Conservation (phyloP, 371 early-diverging fungal species). For the Synchytrium microbalum region DNA sequence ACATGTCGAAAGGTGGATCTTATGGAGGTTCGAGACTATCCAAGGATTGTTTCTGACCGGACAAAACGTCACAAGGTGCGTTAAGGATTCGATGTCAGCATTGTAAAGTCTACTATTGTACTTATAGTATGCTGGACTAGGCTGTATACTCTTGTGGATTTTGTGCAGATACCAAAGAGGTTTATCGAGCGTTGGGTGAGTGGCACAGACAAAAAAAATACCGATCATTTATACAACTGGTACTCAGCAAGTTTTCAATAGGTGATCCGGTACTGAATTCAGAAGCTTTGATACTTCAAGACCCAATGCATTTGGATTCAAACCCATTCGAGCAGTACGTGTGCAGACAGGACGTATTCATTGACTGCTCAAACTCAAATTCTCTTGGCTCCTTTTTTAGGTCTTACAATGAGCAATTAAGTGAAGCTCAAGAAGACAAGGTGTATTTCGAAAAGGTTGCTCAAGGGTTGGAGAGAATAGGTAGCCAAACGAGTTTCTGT, state of each 20-base stretch:
- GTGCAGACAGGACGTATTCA: not conserved
- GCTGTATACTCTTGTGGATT: not conserved
- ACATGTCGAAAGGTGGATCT: not conserved
- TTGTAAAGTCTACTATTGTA: no score
- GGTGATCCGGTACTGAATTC: not conserved
- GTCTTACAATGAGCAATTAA: not conserved
- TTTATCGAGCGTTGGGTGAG: not conserved
- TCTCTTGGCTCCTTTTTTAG: no score
- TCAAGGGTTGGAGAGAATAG: not conserved
- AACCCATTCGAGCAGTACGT: not conserved
- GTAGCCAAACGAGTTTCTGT: no score
- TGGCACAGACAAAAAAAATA: not conserved
- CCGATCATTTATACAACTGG: no score
- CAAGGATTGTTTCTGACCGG: not conserved
- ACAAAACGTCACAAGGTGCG: not conserved
- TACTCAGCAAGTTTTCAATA: not conserved
- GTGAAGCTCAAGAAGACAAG: not conserved
- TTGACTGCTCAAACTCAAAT: not conserved
- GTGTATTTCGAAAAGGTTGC: not conserved
- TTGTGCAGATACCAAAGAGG: not conserved
- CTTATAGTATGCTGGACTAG: no score
- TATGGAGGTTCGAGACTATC: not conserved
- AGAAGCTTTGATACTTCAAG: not conserved
- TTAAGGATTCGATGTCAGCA: no score
- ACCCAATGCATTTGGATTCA: not conserved